Evolutionary conservation across 176 grass and related monocot genomes (phyloP).

Genomic region (bread wheat (Triticum aestivum)): IWGSC_CS_RefSeq_v2.1 NC_057813.1:728860469-728860968

Average conservation of each 20-base stretch:
- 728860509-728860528: too few species aligned
- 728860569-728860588: too few species aligned
- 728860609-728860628: not conserved
- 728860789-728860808: not conserved
- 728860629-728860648: not conserved
- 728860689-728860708: not conserved
- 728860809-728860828: not conserved
- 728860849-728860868: not conserved
- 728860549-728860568: too few species aligned
- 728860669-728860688: not conserved
- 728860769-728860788: not conserved
- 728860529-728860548: too few species aligned
- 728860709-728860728: not conserved
- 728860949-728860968: too few species aligned
- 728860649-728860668: not conserved
- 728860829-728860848: not conserved
- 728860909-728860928: fast-evolving
- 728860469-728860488: too few species aligned
- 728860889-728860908: too few species aligned
- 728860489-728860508: too few species aligned
- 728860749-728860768: not conserved
- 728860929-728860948: too few species aligned
- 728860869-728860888: too few species aligned
- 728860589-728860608: too few species aligned
- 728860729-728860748: not conserved